These are phyloP conservation scores for Arabis hirsuta DNA, from an alignment of 345 rosid species.

Conservation along the genomic window DNA sequence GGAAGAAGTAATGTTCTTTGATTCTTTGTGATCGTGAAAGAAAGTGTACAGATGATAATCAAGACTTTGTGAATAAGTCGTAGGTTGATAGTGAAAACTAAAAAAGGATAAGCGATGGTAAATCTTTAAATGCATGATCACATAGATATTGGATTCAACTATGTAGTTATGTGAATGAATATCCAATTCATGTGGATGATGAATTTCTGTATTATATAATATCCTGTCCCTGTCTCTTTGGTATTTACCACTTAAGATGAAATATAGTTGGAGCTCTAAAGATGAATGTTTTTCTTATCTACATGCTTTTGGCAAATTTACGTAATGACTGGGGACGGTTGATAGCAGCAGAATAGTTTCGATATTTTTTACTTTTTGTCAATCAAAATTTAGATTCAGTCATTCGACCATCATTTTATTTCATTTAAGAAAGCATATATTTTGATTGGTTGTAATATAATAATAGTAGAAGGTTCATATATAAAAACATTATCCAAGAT, in stretches of 20 bases:
- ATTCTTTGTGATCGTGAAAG: slow-evolving; percentile 28
- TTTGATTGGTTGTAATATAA: no score
- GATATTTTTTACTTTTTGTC: neutral
- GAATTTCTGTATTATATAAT: neutral
- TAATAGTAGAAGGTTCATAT: neutral
- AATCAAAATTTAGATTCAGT: neutral
- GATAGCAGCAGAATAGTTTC: neutral
- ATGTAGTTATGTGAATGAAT: slow-evolving; percentile 24
- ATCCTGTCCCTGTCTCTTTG: neutral
- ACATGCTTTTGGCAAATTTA: neutral
- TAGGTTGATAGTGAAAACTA: neutral
- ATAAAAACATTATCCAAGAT: slow-evolving; percentile 7
- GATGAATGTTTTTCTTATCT: slow-evolving; percentile 7
- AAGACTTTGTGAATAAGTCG: slow-evolving; percentile 29
- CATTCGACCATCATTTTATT: no score
- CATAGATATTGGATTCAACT: neutral
- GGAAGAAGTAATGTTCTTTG: slow-evolving; percentile 28
- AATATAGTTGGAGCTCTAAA: neutral
- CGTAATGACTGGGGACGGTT: neutral
- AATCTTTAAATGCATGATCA: neutral
- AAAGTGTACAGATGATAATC: slow-evolving; percentile 26
- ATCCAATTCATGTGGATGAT: slow-evolving; percentile 22
- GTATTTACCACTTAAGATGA: neutral
- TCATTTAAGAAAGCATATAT: no score
- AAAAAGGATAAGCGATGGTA: no score